A percentile compares a stretch with the other conserved stretches of the same genome.
phyloP scores from a whole-genome alignment of 164 flowering plant species.

The Umbilicus rupestris region DNA sequence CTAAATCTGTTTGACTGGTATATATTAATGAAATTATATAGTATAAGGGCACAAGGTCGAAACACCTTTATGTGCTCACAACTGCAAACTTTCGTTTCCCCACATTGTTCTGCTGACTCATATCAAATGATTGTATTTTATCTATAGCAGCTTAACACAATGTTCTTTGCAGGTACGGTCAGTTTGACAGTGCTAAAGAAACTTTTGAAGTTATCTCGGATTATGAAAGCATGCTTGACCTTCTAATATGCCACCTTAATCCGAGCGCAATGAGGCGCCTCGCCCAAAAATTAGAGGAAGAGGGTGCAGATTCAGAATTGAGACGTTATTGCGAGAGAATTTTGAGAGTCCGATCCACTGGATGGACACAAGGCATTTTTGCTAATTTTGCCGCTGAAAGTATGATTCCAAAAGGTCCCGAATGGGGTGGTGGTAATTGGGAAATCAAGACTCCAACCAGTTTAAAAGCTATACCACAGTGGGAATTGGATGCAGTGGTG shows the following conservation, averaged over 20 bases:
- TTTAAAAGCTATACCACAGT: conserved; percentile 76
- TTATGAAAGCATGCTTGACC: conserved; percentile 91
- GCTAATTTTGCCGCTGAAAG: conserved; percentile 99
- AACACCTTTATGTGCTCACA: not conserved
- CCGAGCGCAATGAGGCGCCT: conserved; percentile 99
- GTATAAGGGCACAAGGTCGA: not conserved
- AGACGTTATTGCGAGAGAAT: conserved; percentile 96
- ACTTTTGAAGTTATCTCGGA: conserved; percentile 97
- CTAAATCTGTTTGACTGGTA: not conserved
- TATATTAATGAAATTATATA: not conserved
- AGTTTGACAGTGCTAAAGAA: conserved; percentile 98
- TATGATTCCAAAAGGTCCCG: conserved; percentile 97
- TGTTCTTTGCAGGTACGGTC: conserved; percentile 70
- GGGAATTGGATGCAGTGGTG: conserved; percentile 96
- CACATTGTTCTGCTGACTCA: not conserved
- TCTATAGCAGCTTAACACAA: not conserved
- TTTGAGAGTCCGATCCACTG: conserved; percentile 87
- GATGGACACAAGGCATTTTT: conserved; percentile 99
- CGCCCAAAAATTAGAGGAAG: conserved; percentile 94
- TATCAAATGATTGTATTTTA: not conserved
- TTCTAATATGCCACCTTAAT: conserved; percentile 93
- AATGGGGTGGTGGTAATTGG: conserved; percentile 99
- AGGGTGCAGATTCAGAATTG: conserved; percentile 68
- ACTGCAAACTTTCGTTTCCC: not conserved
- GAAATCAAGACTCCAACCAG: conserved; percentile 85